Evolutionary conservation across 75 land plant genomes (phyloP), one percentile per base, ranked within the genome.

Genomic region (Gnetum montanum): DNA sequence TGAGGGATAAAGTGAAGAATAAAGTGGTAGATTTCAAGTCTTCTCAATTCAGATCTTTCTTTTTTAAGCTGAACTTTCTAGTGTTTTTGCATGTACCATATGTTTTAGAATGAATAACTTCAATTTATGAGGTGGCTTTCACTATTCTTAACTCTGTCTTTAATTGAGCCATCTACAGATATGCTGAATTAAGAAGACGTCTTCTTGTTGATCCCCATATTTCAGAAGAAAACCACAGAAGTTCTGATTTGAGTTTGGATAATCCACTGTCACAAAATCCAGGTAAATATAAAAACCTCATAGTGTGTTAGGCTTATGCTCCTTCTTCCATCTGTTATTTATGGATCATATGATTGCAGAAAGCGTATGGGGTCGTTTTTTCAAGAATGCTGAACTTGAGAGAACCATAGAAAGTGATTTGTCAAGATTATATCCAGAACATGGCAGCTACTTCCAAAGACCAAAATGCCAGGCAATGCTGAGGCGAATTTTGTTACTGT

Each of bases 231-330:
- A 74, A 60, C 31, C 72, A 67, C 46, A 63, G 22, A 54, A 59
- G 67, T 34, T 60, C 76, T 26, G 72, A 77, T 66, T 57, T 70
- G 15, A 65, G 49, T 38, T 65, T 87, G 41, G 93, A 91, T 51
- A 84, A 91, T 64, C 97, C 97, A 10, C 61, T 91, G 4, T 91
- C 97, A 40, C 84, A 90, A 63, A 86, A 87, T 63, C 97, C 97
- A 34, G 93, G 97, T 87, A 53, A 47, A 26, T 12, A 24, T 27
- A 4, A 2, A 3, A 22, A 48, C 15, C 3, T 61, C 5, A 51
- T 34, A 15, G 30, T n/a, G 29, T 1, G 27, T 25, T 10, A 33
- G 15, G 45, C 5, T 33, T 46, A 16, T 34, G 18, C 46, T 0
- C 12, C 19, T 3, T 30, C 54, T 54, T 5, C 4, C 26, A 27